Conservation (phyloP, 208 protist species). For the Acanthamoeba sp. region DNA sequence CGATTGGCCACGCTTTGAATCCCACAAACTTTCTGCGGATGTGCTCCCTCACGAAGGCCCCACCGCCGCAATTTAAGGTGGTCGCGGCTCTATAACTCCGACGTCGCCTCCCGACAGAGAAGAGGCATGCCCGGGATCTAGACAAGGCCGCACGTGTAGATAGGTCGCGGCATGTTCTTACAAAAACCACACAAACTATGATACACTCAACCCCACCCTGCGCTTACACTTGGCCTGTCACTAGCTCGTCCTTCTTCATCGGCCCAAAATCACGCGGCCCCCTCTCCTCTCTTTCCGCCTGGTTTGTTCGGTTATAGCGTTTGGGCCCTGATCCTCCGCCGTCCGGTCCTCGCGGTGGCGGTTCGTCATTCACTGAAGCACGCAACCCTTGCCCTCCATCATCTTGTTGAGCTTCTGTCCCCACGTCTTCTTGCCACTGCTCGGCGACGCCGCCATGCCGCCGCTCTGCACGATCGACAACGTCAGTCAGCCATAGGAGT, state of each 20-base stretch:
- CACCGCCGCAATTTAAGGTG: neutral
- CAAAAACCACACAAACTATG: neutral
- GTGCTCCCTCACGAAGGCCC: neutral
- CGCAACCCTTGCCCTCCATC: constrained; percentile 10
- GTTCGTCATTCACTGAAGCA: neutral
- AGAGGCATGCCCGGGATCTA: neutral
- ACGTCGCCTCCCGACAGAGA: neutral
- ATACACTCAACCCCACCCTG: neutral
- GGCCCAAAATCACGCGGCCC: too few relatives aligned
- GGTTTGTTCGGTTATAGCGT: too few relatives aligned
- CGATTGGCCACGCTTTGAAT: constrained; percentile 1
- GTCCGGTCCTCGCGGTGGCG: too few relatives aligned
- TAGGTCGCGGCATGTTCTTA: neutral
- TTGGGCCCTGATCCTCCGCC: too few relatives aligned
- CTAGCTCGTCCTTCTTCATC: too few relatives aligned
- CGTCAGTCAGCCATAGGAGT: neutral
- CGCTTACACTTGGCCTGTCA: too few relatives aligned
- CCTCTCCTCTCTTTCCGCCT: too few relatives aligned
- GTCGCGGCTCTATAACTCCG: neutral
- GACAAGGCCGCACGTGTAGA: too few relatives aligned
- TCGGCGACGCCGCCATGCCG: neutral
- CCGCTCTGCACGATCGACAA: neutral
- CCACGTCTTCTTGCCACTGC: neutral
- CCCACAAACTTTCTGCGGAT: neutral
- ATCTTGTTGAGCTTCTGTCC: constrained; percentile 16